Evolutionary conservation across 306 rosid genomes (phyloP).

Genomic region (Cucumis hystrix): DNA sequence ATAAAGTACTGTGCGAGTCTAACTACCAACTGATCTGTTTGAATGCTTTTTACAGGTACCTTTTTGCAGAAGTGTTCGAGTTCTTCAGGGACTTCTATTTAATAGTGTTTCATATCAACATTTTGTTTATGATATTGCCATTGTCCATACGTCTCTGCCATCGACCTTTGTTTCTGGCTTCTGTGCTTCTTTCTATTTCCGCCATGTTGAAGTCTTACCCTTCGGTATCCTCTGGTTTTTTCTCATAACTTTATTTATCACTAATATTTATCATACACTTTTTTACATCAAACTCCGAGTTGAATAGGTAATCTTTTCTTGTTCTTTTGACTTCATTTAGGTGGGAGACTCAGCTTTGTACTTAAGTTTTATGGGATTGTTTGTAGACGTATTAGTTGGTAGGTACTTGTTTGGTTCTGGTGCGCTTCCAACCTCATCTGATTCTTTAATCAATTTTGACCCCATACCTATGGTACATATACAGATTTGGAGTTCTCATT

Average conservation of each 20-base stretch:
- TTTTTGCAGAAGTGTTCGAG: constrained; percentile 92
- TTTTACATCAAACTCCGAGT: neutral
- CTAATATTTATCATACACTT: neutral
- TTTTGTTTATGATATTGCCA: constrained; percentile 73
- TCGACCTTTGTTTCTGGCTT: constrained; percentile 84
- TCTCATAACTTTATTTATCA: neutral
- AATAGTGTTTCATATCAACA: constrained; percentile 77
- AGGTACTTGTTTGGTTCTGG: constrained; percentile 1
- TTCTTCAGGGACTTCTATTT: constrained; percentile 78
- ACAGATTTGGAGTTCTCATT: constrained; percentile 84
- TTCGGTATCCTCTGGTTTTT: constrained; percentile 30
- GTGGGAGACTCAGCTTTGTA: constrained; percentile 88
- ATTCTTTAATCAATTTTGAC: neutral
- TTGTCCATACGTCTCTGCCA: constrained; percentile 72
- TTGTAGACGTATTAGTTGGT: constrained; percentile 73
- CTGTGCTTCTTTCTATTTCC: constrained; percentile 51
- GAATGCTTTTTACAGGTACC: constrained; percentile 48
- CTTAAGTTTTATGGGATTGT: constrained; percentile 74
- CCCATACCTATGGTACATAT: constrained; percentile 24
- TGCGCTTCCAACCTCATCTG: neutral
- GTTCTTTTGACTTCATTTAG: constrained; percentile 25
- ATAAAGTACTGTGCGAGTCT: neutral
- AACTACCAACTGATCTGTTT: constrained; percentile 1
- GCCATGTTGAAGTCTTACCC: constrained; percentile 89
- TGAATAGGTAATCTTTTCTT: neutral